Conservation (phyloP, 2,329 filamentous ascomycete species). For the Elsinoe batatas region DNA sequence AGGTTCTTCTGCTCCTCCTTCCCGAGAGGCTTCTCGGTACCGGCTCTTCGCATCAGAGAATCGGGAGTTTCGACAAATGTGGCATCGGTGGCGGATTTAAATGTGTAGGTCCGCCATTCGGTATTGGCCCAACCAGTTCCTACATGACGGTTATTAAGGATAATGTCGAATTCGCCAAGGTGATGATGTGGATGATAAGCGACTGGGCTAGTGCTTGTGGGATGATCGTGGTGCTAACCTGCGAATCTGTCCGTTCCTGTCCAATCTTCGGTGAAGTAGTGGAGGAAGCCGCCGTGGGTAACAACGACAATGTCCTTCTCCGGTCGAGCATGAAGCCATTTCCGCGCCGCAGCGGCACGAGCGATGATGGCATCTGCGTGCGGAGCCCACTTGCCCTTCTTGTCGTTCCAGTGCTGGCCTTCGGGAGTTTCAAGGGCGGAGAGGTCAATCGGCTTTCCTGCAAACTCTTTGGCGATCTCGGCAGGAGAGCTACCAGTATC, state of each 20-base stretch:
- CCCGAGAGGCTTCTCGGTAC: constrained; percentile 25
- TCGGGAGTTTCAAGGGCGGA: constrained; percentile 39
- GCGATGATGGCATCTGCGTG: constrained; percentile 44
- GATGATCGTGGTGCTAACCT: constrained; percentile 25
- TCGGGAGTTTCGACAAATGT: constrained; percentile 28
- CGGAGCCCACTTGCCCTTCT: constrained; percentile 42
- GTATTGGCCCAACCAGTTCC: constrained; percentile 67
- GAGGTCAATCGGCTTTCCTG: constrained; percentile 52
- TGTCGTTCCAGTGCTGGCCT: constrained; percentile 60
- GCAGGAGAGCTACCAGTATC: constrained; percentile 58
- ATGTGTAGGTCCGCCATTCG: constrained; percentile 60
- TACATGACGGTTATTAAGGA: constrained; percentile 23
- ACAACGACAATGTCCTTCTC: constrained; percentile 15
- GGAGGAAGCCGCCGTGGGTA: constrained; percentile 17
- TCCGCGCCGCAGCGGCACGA: constrained; percentile 15
- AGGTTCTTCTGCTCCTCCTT: constrained; percentile 27
- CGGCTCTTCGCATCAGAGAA: constrained; percentile 21
- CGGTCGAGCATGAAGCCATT: constrained; percentile 12
- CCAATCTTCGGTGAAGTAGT: constrained; percentile 17
- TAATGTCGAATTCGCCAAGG: constrained; percentile 12
- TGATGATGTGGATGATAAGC: constrained; percentile 9
- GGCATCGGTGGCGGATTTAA: constrained; percentile 37
- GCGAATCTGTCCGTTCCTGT: constrained; percentile 44
- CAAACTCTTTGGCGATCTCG: constrained; percentile 52
- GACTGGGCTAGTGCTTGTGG: constrained; percentile 4